phyloP scores from a whole-genome alignment of 208 protist genomes.

The Leishmania arabica region DNA sequence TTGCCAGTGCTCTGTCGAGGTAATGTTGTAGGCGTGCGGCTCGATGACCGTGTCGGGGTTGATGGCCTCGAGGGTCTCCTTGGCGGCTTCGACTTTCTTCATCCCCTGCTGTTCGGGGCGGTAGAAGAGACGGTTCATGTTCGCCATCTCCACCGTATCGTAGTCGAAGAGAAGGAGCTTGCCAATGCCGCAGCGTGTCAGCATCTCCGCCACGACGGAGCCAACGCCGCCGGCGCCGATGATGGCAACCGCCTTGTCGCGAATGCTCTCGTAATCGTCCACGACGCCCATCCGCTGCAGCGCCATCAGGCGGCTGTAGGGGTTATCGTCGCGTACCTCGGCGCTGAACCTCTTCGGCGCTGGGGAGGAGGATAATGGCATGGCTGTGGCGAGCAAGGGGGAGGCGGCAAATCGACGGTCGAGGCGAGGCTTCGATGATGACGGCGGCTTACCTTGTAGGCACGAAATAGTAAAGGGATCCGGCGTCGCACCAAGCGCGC shows the following conservation, averaged over 20 bases:
- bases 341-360: conserved; percentile 61
- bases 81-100: conserved; percentile 93
- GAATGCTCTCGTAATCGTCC: conserved; percentile 96
- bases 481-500: not conserved
- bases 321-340: conserved; percentile 95
- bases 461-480: not conserved
- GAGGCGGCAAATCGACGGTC: not conserved
- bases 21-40: conserved; percentile 94
- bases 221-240: conserved; percentile 96
- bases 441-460: not conserved
- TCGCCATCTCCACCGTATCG: conserved; percentile 97
- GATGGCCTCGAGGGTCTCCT: conserved; percentile 87
- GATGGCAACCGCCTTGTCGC: conserved; percentile 90
- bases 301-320: conserved; percentile 96
- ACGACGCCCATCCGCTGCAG: conserved; percentile 98
- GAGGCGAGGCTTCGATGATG: not conserved
- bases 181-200: conserved; percentile 97
- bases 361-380: conserved; percentile 6
- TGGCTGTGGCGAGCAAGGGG: not conserved
- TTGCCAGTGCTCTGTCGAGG: conserved; percentile 90
- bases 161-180: conserved; percentile 99
- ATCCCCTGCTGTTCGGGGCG: conserved; percentile 95
- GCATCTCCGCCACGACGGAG: conserved; percentile 97
- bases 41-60: conserved; percentile 97
- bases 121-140: conserved; percentile 98